These are phyloP conservation scores for Colletotrichum truncatum DNA, from an alignment of 2,329 filamentous ascomycete genomes.

Conservation along the genomic window DNA sequence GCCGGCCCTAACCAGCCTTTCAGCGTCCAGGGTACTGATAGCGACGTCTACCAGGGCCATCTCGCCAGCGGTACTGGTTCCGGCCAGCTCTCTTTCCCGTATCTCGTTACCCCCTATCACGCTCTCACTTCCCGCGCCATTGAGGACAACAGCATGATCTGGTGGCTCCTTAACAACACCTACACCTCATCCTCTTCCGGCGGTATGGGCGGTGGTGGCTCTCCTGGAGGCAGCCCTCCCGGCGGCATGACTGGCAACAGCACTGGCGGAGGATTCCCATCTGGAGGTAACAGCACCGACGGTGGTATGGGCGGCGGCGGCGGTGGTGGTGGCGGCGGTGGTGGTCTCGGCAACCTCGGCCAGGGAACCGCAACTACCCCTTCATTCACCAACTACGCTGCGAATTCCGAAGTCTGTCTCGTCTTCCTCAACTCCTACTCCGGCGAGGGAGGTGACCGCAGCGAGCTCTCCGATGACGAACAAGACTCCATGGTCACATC, in stretches of 20 bases:
- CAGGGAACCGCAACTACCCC: slow-evolving; percentile 1
- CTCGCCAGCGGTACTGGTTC: slow-evolving; percentile 22
- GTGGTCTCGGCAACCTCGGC: slow-evolving; percentile 5
- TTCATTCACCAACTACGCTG: slow-evolving; percentile 21
- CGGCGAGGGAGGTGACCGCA: slow-evolving; percentile 78
- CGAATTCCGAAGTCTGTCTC: slow-evolving; percentile 20
- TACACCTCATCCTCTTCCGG: slow-evolving; percentile 20
- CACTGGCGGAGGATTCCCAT: not conserved
- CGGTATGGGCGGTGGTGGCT: not conserved
- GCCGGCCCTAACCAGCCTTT: slow-evolving; percentile 13
- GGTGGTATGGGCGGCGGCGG: slow-evolving; percentile 16
- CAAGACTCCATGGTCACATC: slow-evolving; percentile 58
- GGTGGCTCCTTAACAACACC: slow-evolving; percentile 25
- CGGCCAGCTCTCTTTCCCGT: slow-evolving; percentile 10
- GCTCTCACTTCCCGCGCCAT: slow-evolving; percentile 13
- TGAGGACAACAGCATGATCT: slow-evolving; percentile 58
- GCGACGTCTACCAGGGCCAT: slow-evolving; percentile 19
- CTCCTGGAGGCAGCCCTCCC: slow-evolving; percentile 2
- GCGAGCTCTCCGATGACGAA: slow-evolving; percentile 73
- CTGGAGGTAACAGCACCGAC: slow-evolving; percentile 11
- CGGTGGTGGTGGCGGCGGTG: slow-evolving; percentile 1
- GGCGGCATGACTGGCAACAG: slow-evolving; percentile 1
- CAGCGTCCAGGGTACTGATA: slow-evolving; percentile 15
- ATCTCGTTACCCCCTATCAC: slow-evolving; percentile 23
- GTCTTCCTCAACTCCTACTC: slow-evolving; percentile 27